Evolutionary conservation across 345 rosid species (phyloP).

Genomic region (Pseudoturritis turrita): DNA sequence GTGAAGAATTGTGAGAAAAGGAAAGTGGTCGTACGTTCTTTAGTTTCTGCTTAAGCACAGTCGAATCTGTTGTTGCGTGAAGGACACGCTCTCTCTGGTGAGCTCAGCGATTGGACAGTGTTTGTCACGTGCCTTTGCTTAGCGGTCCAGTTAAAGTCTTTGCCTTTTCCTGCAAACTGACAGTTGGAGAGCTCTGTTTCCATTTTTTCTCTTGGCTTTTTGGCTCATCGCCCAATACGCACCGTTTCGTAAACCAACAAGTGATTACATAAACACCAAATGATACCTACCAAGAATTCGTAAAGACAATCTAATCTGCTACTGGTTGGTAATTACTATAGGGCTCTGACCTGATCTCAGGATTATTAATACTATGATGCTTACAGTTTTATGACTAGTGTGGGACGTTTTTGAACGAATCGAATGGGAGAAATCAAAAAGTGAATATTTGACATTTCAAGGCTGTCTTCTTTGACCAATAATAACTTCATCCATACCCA

Average conservation of each 20-base stretch:
- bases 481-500: not conserved
- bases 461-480: slow-evolving; percentile 17
- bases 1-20: slow-evolving; percentile 32
- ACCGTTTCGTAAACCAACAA: slow-evolving; percentile 12
- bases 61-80: slow-evolving; percentile 15
- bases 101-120: slow-evolving; percentile 5
- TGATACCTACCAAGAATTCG: too few relatives aligned
- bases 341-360: not conserved
- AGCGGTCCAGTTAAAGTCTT: slow-evolving; percentile 21
- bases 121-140: slow-evolving; percentile 3
- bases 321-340: not conserved
- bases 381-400: not conserved
- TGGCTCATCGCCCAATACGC: not conserved
- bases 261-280: too few relatives aligned
- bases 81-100: not conserved
- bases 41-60: not conserved
- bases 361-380: not conserved
- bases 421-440: not conserved
- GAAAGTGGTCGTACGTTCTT: slow-evolving; percentile 24
- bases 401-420: not conserved
- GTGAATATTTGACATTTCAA: slow-evolving; percentile 8
- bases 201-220: slow-evolving; percentile 17
- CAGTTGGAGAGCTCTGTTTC: slow-evolving; percentile 32
- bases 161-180: slow-evolving; percentile 32
- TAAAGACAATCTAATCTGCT: too few relatives aligned